Evolutionary conservation across 2,329 filamentous ascomycete species (phyloP).

Genomic region (Podosphaera fusca): DNA sequence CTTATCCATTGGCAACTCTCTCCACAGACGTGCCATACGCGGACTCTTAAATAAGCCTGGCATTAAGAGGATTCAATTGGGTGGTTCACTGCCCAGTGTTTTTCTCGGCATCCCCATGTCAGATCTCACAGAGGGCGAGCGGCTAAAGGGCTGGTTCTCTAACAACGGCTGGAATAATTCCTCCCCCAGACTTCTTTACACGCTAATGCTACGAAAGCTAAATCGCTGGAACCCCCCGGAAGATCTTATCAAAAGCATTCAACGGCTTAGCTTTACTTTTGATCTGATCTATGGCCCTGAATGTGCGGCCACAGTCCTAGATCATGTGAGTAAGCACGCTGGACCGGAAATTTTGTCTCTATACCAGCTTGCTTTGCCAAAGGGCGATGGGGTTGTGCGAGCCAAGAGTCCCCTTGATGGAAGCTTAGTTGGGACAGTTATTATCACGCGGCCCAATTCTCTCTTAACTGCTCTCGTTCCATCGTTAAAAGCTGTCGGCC

Average conservation of each 20-base stretch:
- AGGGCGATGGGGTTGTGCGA: constrained; percentile 38
- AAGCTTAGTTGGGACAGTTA: constrained; percentile 37
- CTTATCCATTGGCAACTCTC: constrained; percentile 70
- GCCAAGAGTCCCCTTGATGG: constrained; percentile 39
- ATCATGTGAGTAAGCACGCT: constrained; percentile 40
- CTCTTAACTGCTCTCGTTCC: constrained; percentile 37
- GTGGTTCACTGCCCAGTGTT: constrained; percentile 58
- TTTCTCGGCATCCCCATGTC: constrained; percentile 65
- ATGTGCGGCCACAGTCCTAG: constrained; percentile 34
- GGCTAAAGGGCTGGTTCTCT: constrained; percentile 55
- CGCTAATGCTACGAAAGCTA: constrained; percentile 36
- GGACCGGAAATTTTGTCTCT: constrained; percentile 39
- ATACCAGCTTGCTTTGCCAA: constrained; percentile 39
- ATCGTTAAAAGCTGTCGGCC: constrained; percentile 21
- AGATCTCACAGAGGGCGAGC: constrained; percentile 24
- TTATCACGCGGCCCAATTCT: constrained; percentile 37
- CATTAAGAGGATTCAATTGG: constrained; percentile 61
- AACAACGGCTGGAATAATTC: constrained; percentile 69
- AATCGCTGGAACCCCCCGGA: constrained; percentile 36
- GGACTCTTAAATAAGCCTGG: constrained; percentile 51
- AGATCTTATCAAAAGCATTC: constrained; percentile 33
- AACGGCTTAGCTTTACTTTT: constrained; percentile 29
- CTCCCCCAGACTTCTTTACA: constrained; percentile 37
- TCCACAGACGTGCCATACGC: constrained; percentile 67
- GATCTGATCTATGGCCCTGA: constrained; percentile 42